Evolutionary conservation across 2,329 filamentous ascomycete species (phyloP), one percentile per base, ranked within the genome.

Genomic region (Albifimbria verrucaria): DNA sequence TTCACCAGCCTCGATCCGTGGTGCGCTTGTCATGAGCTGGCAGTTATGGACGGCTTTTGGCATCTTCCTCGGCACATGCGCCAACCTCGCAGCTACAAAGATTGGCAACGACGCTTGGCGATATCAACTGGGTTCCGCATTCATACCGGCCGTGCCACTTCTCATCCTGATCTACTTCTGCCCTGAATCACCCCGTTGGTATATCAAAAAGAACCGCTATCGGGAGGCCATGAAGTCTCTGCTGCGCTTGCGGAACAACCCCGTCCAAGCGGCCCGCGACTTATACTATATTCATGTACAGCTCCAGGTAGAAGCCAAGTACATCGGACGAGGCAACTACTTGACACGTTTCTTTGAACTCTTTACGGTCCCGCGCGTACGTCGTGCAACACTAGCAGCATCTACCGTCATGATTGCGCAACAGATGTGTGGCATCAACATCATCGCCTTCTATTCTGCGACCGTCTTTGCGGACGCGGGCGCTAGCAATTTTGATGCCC

Each of bases 1-100:
- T 52, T 81, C 85, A 0, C 88, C 88, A 0, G 84, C 87, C 1
- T 68, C 77, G 2, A 86, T 91, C 51, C 82, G 88, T 65, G 88
- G 88, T 57, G 88, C 87, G 7, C 76, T 94, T 18, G 88, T 92
- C 57, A 93, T 93, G 89, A 86, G 85, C 57, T 93, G 89, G 89
- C 73, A 92, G 70, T 74, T 88, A 68, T 88, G 84, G 82, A 85
- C 79, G 3, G 79, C 79, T 2, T 82, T 85, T 62, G 82, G 82
- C 45, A 85, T 85, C 57, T 78, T 83, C 59, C 69, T 84, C 17
- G 85, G 85, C 25, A 86, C 80, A 49, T 80, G 77, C 49, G 79
- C 79, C 55, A 85, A 86, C 76, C 67, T 83, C 75, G 68, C 81
- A 65, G 64, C 68, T 21, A 64, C 61, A 22, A 64, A 60, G 21